Base-by-base conservation (phyloP, 768 basidiomycete genomes). In the Tylopilus rubrobrunneus region DNA sequence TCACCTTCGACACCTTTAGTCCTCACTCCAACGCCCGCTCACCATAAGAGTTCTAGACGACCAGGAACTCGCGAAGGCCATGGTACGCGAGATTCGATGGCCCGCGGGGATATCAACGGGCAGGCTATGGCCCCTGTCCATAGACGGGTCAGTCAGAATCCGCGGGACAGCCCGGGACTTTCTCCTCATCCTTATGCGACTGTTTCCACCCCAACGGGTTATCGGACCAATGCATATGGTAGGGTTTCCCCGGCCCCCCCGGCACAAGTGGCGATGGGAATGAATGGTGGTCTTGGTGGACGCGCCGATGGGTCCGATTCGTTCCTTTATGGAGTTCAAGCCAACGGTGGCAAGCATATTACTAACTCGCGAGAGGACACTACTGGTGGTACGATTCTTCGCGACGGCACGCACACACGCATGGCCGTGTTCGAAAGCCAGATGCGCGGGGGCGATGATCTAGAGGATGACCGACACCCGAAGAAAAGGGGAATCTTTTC, bases 341-440 rank as follows among this genome's bases (percentile, higher is more conserved):
- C 59, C 10, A 75, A 74, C 49, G 69, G 66, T 8, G 77, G 74
- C 51, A 85, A 83, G 67, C 76, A 74, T 59, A 73, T 74, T 42
- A 74, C 78, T 14, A 74, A 72, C 45, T 81, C 81, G 12, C 73
- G 80, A 45, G 83, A 84, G 49, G 77, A 76, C 40, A 76, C 79
- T 19, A 80, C 79, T 53, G 76, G 73, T 53, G 68, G 73, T n/a
- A 71, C 68, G 34, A 57, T 51, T 56, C 61, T 59, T 53, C 74
- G 65, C 37, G 73, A 69, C 57, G 69, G 62, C 45, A 48, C 60
- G 53, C 76, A 73, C 29, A 59, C 72, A 17, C 73, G 80, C 5
- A 86, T 89, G 83, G 78, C 74, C 17, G 73, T 85, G 41, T 89
- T 87, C 60, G 86, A 87, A 52, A 83, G 84, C 34, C 86, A 82